These are phyloP conservation scores for Kluyveromyces wickerhamii DNA, from an alignment of 805 yeast genomes.

Conservation along the genomic window DNA sequence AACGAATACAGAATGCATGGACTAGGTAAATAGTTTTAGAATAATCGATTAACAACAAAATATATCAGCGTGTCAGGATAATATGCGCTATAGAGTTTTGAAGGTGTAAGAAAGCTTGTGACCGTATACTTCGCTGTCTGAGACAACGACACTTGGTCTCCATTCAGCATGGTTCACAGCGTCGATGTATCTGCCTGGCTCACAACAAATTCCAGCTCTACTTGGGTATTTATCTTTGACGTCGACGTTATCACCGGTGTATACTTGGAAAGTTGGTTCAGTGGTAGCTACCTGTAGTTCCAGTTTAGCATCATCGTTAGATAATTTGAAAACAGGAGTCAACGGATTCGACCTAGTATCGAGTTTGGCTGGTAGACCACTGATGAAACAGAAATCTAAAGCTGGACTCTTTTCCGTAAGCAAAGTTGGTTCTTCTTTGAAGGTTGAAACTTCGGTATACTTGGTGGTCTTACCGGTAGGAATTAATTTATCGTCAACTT, in stretches of 20 bases:
- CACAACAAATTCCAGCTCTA: slow-evolving; percentile 53
- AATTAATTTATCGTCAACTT: slow-evolving; percentile 33
- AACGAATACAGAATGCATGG: no score
- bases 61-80: no score
- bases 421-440: slow-evolving; percentile 4
- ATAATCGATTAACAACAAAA: no score
- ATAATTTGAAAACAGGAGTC: slow-evolving; percentile 35
- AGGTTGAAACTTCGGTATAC: slow-evolving; percentile 14
- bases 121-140: slow-evolving; percentile 47
- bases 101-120: slow-evolving; percentile 30
- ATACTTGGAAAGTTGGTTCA: slow-evolving; percentile 60
- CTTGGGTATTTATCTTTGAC: slow-evolving; percentile 26
- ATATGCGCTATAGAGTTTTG: background rate
- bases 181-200: slow-evolving; percentile 51
- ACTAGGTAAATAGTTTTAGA: no score
- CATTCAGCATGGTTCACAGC: slow-evolving; percentile 43
- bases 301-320: slow-evolving; percentile 37
- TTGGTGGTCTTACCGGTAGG: slow-evolving; percentile 41
- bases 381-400: slow-evolving; percentile 43
- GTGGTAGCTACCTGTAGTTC: slow-evolving; percentile 42
- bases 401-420: slow-evolving; percentile 15
- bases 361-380: slow-evolving; percentile 26
- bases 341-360: slow-evolving; percentile 42
- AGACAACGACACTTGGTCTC: slow-evolving; percentile 40
- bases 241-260: slow-evolving; percentile 48